These are phyloP conservation scores for Lepidium campestre DNA, from an alignment of 441 rosid genomes.

Conservation along the genomic window DNA sequence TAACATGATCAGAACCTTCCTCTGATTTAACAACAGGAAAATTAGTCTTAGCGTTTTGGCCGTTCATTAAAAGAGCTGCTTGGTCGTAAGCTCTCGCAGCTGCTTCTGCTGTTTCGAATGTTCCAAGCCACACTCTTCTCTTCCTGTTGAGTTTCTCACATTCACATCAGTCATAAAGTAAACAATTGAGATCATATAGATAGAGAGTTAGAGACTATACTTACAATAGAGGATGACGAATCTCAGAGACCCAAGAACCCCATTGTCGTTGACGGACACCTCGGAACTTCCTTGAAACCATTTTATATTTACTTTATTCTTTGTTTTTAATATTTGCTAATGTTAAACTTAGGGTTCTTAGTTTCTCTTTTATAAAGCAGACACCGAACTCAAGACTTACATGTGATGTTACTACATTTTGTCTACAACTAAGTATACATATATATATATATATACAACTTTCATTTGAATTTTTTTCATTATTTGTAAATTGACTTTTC, in stretches of 20 bases:
- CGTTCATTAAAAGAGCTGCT: slow-evolving; percentile 69
- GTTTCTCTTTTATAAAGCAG: not conserved
- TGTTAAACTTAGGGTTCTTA: not conserved
- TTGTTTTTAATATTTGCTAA: not conserved
- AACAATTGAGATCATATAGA: not conserved
- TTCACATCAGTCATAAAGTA: no score
- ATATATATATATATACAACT: slow-evolving; percentile 5
- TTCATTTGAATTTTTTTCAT: not conserved
- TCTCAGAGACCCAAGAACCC: slow-evolving; percentile 95
- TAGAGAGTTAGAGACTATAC: not conserved
- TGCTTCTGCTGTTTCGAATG: slow-evolving; percentile 75
- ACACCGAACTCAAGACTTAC: not conserved
- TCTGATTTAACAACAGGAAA: slow-evolving; percentile 39
- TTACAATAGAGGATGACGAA: slow-evolving; percentile 83
- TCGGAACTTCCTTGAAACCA: slow-evolving; percentile 73
- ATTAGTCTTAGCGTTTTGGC: slow-evolving; percentile 74
- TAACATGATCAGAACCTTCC: not conserved
- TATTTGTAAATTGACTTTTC: slow-evolving; percentile 8
- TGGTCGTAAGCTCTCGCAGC: slow-evolving; percentile 79
- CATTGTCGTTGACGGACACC: slow-evolving; percentile 94
- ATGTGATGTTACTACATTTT: not conserved
- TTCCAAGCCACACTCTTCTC: slow-evolving; percentile 84
- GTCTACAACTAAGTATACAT: slow-evolving; percentile 14
- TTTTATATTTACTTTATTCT: not conserved
- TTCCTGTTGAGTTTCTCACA: no score